Evolutionary conservation across 2,329 filamentous ascomycete genomes (phyloP), one percentile per base, ranked within the genome.

Genomic region (Trichoderma guizhouense): DNA sequence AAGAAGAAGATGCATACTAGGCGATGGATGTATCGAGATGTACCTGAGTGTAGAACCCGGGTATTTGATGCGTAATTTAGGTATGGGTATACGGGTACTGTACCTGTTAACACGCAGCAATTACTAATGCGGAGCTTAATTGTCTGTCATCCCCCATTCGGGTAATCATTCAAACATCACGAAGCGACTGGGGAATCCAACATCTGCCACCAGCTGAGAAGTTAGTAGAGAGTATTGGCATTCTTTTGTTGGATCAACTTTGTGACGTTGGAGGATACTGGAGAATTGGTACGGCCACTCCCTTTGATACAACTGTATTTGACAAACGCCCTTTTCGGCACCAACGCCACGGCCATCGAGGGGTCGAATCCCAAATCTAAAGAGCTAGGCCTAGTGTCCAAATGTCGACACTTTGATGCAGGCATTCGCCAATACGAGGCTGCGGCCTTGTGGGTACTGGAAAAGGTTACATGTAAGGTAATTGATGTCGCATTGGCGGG

Each of bases 341-440:
- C 32, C 9, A 34, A 34, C 14, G 14, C 34, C 36, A 7, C 14
- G 14, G 36, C 12, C 36, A 43, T 43, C 39, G 39, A 43, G 39
- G 43, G 47, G 47, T 21, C 5, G n/a, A 51, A 51, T n/a, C 43
- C 43, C 43, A 11, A 47, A 47, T 47, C n/a, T 9, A 3, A 8
- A 18, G 39, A n/a, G 18, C 18, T n/a, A n/a, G n/a, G n/a, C n/a
- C n/a, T 21, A 51, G 9, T 21, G 9, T 21, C 47, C 5, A 24
- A 21, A 24, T 51, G 9, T 51, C 18, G 15, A 21, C 21, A 36
- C 21, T 21, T 7, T 18, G 15, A 58, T 28, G 53, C 24, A 15
- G n/a, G 58, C 32, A 24, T 21, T 24, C 24, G 24, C 24, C 36
- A 47, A 64, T 64, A 64, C 61, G 39, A 64, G 60, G 15, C 34